phyloP scores from a whole-genome alignment of 179 eudicot species.

The Actinidia arguta region DNA sequence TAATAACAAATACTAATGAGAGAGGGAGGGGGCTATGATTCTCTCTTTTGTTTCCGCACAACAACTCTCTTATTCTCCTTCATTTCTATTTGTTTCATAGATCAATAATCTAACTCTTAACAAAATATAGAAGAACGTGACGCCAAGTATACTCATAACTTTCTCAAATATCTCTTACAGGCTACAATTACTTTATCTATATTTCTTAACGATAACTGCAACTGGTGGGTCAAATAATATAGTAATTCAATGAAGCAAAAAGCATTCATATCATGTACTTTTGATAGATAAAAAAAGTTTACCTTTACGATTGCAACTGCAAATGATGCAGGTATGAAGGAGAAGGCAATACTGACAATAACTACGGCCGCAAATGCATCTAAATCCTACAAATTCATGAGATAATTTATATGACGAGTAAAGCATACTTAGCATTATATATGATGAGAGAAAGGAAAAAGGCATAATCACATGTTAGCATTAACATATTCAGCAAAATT shows the following conservation, averaged over 20 bases:
- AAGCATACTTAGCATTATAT: background rate
- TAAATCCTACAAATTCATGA: constrained; percentile 72
- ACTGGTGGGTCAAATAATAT: background rate
- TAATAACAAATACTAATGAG: too few species aligned
- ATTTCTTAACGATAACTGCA: background rate
- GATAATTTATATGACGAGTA: background rate
- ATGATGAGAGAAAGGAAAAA: background rate
- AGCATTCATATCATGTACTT: background rate
- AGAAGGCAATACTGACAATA: constrained; percentile 83
- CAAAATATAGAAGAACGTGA: too few species aligned
- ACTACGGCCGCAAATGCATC: constrained; percentile 96
- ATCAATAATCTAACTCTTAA: too few species aligned
- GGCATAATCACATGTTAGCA: background rate
- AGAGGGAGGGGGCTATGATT: too few species aligned
- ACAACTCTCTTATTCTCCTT: too few species aligned
- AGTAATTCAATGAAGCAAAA: background rate
- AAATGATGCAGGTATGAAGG: constrained; percentile 96
- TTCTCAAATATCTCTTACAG: background rate
- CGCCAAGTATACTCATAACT: background rate
- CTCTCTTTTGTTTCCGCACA: too few species aligned
- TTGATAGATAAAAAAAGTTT: constrained; percentile 11
- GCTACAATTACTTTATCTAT: background rate
- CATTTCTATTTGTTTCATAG: too few species aligned
- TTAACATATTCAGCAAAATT: background rate
- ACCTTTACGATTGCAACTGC: constrained; percentile 99